Percentiles rank a stretch among this genome's conserved stretches.
Conservation (phyloP, 2,329 filamentous ascomycete species). For the Diaporthe australafricana region DNA sequence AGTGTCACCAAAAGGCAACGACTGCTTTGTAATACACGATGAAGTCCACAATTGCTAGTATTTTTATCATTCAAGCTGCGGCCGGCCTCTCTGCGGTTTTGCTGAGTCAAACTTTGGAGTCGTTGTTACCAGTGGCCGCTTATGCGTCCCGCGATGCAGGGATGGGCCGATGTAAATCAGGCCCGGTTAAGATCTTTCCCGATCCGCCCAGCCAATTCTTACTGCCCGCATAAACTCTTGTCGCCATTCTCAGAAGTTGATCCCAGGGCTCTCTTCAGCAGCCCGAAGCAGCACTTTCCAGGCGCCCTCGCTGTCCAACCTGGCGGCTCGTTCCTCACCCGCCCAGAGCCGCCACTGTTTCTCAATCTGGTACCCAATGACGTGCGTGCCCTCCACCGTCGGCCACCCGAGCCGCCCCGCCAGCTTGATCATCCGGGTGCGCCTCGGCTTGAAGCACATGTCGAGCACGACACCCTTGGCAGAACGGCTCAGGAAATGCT, state of each 20-base stretch:
- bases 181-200: not conserved
- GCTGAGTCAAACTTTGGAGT: not conserved
- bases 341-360: constrained; percentile 54
- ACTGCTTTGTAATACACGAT: not conserved
- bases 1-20: not conserved
- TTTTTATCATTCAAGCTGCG: not conserved
- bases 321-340: constrained; percentile 43
- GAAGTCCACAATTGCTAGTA: not conserved
- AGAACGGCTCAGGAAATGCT: constrained; percentile 43
- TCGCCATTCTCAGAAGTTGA: constrained; percentile 8
- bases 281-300: constrained; percentile 48
- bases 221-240: not conserved
- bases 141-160: not conserved
- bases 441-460: constrained; percentile 56
- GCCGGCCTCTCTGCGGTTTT: not conserved
- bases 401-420: constrained; percentile 49
- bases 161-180: not conserved
- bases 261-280: constrained; percentile 43
- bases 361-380: constrained; percentile 55
- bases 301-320: constrained; percentile 44
- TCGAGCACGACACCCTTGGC: constrained; percentile 51
- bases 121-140: not conserved
- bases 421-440: constrained; percentile 50
- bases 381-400: constrained; percentile 52
- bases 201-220: not conserved